Conservation (phyloP, 441 rosid species). For the Iberis amara region DNA sequence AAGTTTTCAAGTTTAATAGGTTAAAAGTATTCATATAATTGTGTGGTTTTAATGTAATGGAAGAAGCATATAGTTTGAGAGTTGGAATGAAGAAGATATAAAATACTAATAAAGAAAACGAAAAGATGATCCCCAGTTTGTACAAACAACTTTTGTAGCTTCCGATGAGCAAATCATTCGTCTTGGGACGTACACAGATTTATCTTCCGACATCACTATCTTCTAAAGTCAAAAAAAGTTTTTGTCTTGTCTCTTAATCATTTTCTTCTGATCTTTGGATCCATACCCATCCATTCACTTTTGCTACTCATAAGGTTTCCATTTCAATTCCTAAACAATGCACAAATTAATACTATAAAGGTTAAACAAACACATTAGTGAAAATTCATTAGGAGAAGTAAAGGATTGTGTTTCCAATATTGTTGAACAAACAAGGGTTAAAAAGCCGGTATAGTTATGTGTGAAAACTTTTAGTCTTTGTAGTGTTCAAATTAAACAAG, state of each 20-base stretch:
- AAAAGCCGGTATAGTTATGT: constrained; percentile 29
- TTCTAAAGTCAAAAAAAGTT: constrained; percentile 31
- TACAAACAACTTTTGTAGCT: constrained; percentile 32
- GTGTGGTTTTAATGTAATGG: constrained; percentile 8
- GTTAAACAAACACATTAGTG: too few species aligned
- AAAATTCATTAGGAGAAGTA: background rate
- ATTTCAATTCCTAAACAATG: background rate
- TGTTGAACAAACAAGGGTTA: constrained; percentile 1
- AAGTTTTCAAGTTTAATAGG: too few species aligned
- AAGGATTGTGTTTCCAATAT: background rate
- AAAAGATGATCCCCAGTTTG: constrained; percentile 29
- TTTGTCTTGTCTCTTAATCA: constrained; percentile 34
- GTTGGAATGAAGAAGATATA: background rate
- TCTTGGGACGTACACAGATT: constrained; percentile 35
- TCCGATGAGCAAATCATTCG: constrained; percentile 36
- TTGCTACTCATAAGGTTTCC: constrained; percentile 27
- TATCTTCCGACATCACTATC: constrained; percentile 37
- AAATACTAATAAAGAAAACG: constrained; percentile 2
- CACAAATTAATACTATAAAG: background rate
- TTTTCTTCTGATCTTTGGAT: constrained; percentile 26
- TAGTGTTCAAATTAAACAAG: constrained; percentile 31
- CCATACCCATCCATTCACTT: constrained; percentile 18
- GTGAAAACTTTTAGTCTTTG: constrained; percentile 28
- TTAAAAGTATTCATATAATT: background rate
- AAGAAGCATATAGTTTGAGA: constrained; percentile 12